Conservation (phyloP, 352 stramenopile genomes). For the Phytophthora pseudosyringae region DNA sequence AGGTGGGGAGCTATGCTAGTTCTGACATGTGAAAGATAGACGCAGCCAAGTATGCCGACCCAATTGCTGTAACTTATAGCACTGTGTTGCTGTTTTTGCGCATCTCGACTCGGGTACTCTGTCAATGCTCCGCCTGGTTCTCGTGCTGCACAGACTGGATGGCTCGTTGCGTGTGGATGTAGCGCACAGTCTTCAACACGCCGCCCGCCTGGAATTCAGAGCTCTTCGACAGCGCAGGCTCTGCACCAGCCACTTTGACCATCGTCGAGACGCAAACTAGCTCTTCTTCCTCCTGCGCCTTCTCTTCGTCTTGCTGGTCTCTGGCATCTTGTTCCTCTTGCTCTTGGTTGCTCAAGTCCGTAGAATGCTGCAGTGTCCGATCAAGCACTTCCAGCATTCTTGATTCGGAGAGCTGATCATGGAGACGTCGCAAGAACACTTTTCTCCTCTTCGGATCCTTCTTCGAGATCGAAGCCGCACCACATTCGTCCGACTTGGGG, state of each 20-base stretch:
- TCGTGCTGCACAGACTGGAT: slow-evolving; percentile 22
- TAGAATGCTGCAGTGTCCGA: slow-evolving; percentile 36
- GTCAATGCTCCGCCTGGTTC: slow-evolving; percentile 38
- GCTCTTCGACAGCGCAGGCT: slow-evolving; percentile 8
- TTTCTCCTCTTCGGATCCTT: slow-evolving; percentile 13
- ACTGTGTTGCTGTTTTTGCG: slow-evolving; percentile 8
- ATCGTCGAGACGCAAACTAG: slow-evolving; percentile 80
- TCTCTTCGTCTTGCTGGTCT: slow-evolving; percentile 39
- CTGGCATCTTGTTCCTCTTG: slow-evolving; percentile 27
- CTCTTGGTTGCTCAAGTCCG: slow-evolving; percentile 33
- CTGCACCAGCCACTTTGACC: slow-evolving; percentile 46
- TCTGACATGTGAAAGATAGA: slow-evolving; percentile 32
- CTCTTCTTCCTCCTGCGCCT: slow-evolving; percentile 56
- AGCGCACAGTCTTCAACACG: slow-evolving; percentile 42
- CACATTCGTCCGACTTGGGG: slow-evolving; percentile 20
- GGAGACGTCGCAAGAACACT: slow-evolving; percentile 62
- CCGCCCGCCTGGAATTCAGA: slow-evolving; percentile 39
- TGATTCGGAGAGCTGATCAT: slow-evolving; percentile 69
- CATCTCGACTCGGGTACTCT: background rate
- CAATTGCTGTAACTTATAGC: slow-evolving; percentile 20
- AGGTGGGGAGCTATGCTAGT: background rate
- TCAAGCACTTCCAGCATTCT: slow-evolving; percentile 76
- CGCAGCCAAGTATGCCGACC: slow-evolving; percentile 5
- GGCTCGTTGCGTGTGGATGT: slow-evolving; percentile 34
- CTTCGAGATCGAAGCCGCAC: background rate